phyloP scores from a whole-genome alignment of 495 filamentous ascomycete species.

The Penicillium ucsense region DNA sequence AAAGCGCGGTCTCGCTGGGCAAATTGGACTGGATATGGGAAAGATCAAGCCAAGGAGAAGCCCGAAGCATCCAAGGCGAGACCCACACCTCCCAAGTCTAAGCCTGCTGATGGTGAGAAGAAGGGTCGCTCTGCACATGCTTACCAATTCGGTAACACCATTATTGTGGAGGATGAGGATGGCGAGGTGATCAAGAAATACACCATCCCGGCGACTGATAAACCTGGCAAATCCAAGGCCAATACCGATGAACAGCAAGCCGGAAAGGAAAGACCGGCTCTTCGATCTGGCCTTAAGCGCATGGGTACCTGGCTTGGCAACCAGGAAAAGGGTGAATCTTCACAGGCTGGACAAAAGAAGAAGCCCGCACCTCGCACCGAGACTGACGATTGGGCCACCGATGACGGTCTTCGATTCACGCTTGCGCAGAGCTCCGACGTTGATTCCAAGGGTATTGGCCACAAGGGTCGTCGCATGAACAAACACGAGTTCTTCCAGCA shows the following conservation, averaged over 20 bases:
- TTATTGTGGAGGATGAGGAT: slow-evolving; percentile 96
- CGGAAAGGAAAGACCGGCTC: slow-evolving; percentile 21
- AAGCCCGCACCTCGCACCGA: slow-evolving; percentile 18
- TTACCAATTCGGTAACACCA: slow-evolving; percentile 92
- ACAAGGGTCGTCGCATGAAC: slow-evolving; percentile 65
- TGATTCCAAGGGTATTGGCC: slow-evolving; percentile 20
- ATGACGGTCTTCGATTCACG: slow-evolving; percentile 79
- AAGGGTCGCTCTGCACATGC: slow-evolving; percentile 62
- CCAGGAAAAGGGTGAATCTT: slow-evolving; percentile 37
- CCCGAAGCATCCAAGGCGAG: slow-evolving; percentile 11
- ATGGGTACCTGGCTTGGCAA: slow-evolving; percentile 58
- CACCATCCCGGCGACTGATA: slow-evolving; percentile 54
- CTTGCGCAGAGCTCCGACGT: slow-evolving; percentile 40
- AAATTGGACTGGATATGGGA: slow-evolving; percentile 34
- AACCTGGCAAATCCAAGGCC: slow-evolving; percentile 13
- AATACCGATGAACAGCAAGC: slow-evolving; percentile 12
- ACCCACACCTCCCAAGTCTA: slow-evolving; percentile 8
- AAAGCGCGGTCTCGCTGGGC: slow-evolving; percentile 28
- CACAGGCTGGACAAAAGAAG: slow-evolving; percentile 24
- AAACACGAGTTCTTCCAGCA: slow-evolving; percentile 87
- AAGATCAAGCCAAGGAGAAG: slow-evolving; percentile 12
- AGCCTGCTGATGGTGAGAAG: slow-evolving; percentile 11
- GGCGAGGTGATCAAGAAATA: slow-evolving; percentile 98
- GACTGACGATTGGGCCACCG: slow-evolving; percentile 50
- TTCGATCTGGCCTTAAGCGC: slow-evolving; percentile 42